phyloP scores from a whole-genome alignment of 2,329 filamentous ascomycete species.

The Verticillium dahliae region DNA sequence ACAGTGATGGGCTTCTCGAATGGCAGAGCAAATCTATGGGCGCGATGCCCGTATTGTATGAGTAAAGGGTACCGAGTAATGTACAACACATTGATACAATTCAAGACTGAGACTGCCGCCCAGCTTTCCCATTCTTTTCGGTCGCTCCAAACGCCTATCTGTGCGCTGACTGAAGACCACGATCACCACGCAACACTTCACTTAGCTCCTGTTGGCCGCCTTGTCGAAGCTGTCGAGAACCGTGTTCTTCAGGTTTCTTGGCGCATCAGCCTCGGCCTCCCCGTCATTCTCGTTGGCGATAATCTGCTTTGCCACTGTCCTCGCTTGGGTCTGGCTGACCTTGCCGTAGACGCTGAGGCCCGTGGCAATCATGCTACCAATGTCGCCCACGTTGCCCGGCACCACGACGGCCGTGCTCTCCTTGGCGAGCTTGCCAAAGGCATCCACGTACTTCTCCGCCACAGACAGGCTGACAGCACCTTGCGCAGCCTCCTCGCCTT shows the following conservation, averaged over 20 bases:
- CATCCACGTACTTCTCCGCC: slow-evolving; percentile 96
- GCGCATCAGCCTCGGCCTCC: slow-evolving; percentile 10
- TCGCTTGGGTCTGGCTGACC: slow-evolving; percentile 74
- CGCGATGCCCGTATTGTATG: not conserved
- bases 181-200: not conserved
- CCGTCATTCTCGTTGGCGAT: slow-evolving; percentile 12
- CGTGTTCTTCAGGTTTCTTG: slow-evolving; percentile 26
- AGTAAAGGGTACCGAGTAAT: not conserved
- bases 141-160: not conserved
- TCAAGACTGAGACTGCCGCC: not conserved
- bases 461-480: slow-evolving; percentile 80
- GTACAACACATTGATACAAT: not conserved
- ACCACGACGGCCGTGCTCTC: slow-evolving; percentile 95
- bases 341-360: slow-evolving; percentile 95
- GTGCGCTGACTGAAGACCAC: not conserved
- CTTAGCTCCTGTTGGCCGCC: slow-evolving; percentile 14
- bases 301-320: slow-evolving; percentile 51
- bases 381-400: slow-evolving; percentile 93
- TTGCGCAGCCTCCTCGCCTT: slow-evolving; percentile 70
- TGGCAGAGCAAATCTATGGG: not conserved
- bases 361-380: slow-evolving; percentile 93
- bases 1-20: not conserved
- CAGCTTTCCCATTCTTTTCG: not conserved
- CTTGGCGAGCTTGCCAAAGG: slow-evolving; percentile 85
- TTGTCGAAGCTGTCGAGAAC: slow-evolving; percentile 33